Conservation (phyloP, 2,329 filamentous ascomycete genomes). For the Verticillium dahliae region DNA sequence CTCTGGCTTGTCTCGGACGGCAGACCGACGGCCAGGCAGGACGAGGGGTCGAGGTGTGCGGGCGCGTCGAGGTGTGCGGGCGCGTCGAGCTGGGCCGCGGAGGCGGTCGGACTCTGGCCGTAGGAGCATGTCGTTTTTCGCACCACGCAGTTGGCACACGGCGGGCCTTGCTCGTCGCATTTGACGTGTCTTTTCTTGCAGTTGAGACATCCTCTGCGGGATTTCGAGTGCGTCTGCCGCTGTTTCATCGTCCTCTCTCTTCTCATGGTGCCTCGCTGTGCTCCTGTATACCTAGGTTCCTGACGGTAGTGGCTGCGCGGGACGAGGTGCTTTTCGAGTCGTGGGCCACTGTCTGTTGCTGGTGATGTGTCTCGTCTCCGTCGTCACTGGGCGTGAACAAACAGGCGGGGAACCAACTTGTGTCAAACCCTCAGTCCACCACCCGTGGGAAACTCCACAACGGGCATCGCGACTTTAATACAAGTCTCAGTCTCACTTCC, state of each 20-base stretch:
- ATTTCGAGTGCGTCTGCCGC: constrained; percentile 24
- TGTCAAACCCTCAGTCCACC: too few relatives aligned
- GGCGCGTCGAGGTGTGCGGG: not conserved
- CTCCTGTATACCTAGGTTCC: too few relatives aligned
- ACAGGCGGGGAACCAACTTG: too few relatives aligned
- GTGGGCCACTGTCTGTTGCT: too few relatives aligned
- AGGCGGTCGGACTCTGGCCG: not conserved
- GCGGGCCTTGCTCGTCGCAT: constrained; percentile 29
- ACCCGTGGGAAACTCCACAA: too few relatives aligned
- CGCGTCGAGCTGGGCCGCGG: not conserved
- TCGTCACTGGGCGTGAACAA: too few relatives aligned
- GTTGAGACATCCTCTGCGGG: constrained; percentile 22
- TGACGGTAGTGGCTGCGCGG: too few relatives aligned
- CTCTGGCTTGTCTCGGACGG: not conserved
- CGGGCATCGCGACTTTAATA: not conserved
- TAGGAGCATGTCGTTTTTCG: constrained; percentile 10
- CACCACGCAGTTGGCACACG: constrained; percentile 24
- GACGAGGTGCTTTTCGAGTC: too few relatives aligned
- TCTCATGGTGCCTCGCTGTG: not conserved
- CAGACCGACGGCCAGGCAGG: not conserved
- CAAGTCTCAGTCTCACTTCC: not conserved
- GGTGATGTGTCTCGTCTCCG: too few relatives aligned
- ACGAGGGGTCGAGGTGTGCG: not conserved
- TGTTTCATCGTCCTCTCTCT: constrained; percentile 5
- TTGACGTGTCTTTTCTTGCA: constrained; percentile 28